Evolutionary conservation across 345 rosid genomes (phyloP), one percentile per base, ranked within the genome.

Genomic region (Eucalyptus leucophloia): DNA sequence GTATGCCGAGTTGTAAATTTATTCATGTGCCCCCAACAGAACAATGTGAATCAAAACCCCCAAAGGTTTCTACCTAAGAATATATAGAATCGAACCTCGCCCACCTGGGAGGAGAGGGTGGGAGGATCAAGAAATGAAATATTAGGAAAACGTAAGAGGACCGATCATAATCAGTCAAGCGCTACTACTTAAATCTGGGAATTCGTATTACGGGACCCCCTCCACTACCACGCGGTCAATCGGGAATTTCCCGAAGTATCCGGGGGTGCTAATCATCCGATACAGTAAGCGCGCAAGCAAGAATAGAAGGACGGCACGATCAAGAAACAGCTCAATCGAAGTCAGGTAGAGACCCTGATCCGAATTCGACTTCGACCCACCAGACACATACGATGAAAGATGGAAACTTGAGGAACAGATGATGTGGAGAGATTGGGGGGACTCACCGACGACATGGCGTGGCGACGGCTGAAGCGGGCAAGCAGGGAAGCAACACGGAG

Each of bases 391-490:
- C 37, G 17, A 47, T 11, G 72, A 37, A 40, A 60, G 88, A 87
- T 24, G 11, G 17, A 15, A 34, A 87, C 49, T 37, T 37, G 69
- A 87, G 34, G 50, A 26, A 21, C 54, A 72, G 62, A 85, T 7
- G 80, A 40, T 37, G 86, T 4, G 12, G 9, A 26, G 49, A 47
- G 17, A 82, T 82, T 44, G 81, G 54, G 6, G 72, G 18, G 13
- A 45, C 89, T 83, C 86, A 85, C 91, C 89, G 87, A 67, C 88
- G 87, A 67, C 89, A 87, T 90, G 67, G 89, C 89, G 65, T 77
- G 42, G 87, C 28, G 21, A 49, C 87, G 28, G 53, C 87, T 37
- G 40, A 51, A 49, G 32, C 10, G 54, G 37, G 21, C 87, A 30
- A 86, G 42, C 42, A 7, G 13, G 42, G 53, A 17, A 49, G 60